These are phyloP conservation scores for Nelumbo lutea DNA, from an alignment of 164 flowering plant species.

Conservation along the genomic window DNA sequence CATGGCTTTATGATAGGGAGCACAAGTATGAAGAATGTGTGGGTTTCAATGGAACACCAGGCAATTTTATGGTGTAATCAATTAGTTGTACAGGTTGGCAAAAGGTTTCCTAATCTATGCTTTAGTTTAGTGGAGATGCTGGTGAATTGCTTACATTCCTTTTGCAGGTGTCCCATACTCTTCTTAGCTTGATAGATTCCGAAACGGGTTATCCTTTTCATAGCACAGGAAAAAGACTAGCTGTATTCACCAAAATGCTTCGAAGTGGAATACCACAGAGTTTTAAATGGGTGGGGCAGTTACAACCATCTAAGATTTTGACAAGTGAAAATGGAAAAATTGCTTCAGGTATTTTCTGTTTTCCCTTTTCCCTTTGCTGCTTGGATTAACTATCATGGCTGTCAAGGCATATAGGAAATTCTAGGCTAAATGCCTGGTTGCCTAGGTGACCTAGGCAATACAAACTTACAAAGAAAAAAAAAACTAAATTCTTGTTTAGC, in stretches of 20 bases:
- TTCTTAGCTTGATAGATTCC: slow-evolving; percentile 77
- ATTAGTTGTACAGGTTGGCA: slow-evolving; percentile 82
- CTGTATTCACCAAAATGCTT: slow-evolving; percentile 74
- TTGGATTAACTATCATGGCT: neutral
- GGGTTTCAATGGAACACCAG: slow-evolving; percentile 99
- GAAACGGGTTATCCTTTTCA: slow-evolving; percentile 63
- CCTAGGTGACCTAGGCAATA: too few relatives aligned
- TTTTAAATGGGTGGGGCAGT: slow-evolving; percentile 49
- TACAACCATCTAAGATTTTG: slow-evolving; percentile 24
- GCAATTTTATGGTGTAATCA: slow-evolving; percentile 99
- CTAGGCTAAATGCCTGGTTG: too few relatives aligned
- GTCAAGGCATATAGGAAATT: neutral
- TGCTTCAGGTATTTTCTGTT: slow-evolving; percentile 36
- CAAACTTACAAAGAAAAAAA: too few relatives aligned
- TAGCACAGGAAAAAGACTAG: slow-evolving; percentile 54
- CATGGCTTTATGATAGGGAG: slow-evolving; percentile 88
- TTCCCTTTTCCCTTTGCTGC: neutral
- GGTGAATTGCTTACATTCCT: slow-evolving; percentile 17
- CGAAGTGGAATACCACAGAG: slow-evolving; percentile 70
- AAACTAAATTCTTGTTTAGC: too few relatives aligned
- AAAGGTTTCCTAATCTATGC: slow-evolving; percentile 7
- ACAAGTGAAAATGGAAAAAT: slow-evolving; percentile 22
- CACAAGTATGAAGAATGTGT: slow-evolving; percentile 83
- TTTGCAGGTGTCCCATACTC: slow-evolving; percentile 89
- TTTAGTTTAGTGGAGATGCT: neutral